Evolutionary conservation across 352 stramenopile genomes (phyloP), one percentile per base, ranked within the genome.

Genomic region (Globisporangium apiculatum): DNA sequence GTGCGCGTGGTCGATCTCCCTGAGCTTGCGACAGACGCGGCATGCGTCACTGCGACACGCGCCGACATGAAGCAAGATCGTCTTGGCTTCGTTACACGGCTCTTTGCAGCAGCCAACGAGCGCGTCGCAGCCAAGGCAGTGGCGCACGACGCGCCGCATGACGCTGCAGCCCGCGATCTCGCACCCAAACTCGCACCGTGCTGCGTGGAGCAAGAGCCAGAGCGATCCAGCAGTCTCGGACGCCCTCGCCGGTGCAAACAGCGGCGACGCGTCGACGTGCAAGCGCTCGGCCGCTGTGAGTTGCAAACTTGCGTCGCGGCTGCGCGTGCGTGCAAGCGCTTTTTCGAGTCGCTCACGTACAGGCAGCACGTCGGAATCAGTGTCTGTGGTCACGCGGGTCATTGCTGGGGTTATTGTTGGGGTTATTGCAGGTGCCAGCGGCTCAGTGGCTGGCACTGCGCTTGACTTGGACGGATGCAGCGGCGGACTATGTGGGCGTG

Each of bases 11-110:
- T 91, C 76, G 41, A 91, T 91, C 52, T 86, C 76, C 45, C 80
- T 53, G 49, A 91, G 61, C 54, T 88, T 87, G 57, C 59, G 69
- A 42, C 81, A 91, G 36, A 91, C 65, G 0, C 61, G 60, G 66
- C 80, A 90, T 6, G 60, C 71, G n/a, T 57, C 49, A 17, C 65
- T 64, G 54, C 72, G 71, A 40, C 80, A 91, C 3, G 76, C 84
- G 0, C 68, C 81, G 49, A 86, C 78, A 55, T 91, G 81, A 1
- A 91, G 64, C 37, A 89, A 62, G 76, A 91, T 91, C 1, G 76
- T 74, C 68, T 89, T 91, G 11, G 79, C 81, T 51, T 89, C 81
- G 56, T 91, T 89, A 55, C 81, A 91, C 1, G 75, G 69, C 43
- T 83, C 73, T 37, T 76, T 78, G 64, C 81, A 91, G 45, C 73